These are phyloP conservation scores for Prunus padus DNA, from an alignment of 306 rosid genomes.

Conservation along the genomic window DNA sequence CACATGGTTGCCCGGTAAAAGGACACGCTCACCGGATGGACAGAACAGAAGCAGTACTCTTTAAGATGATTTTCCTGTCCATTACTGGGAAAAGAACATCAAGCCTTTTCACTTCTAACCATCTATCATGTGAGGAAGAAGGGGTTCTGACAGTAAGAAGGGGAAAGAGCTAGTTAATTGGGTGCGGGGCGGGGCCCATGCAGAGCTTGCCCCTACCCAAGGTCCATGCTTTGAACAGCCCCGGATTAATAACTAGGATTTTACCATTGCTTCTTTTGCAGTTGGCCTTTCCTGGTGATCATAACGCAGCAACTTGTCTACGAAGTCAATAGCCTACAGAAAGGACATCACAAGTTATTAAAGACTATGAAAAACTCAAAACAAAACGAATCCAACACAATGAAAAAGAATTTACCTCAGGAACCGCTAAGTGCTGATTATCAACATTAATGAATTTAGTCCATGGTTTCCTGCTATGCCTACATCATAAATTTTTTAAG, in stretches of 20 bases:
- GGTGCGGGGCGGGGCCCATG: neutral
- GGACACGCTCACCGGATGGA: too few relatives aligned
- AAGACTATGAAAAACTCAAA: conserved; percentile 2
- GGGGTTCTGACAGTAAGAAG: neutral
- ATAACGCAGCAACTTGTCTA: conserved; percentile 74
- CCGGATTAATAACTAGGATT: neutral
- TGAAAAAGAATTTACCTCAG: conserved; percentile 58
- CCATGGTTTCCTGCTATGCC: conserved; percentile 94
- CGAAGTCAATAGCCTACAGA: conserved; percentile 77
- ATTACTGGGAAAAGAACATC: neutral
- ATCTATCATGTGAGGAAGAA: neutral
- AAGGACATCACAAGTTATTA: conserved; percentile 10
- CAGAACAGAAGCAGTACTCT: neutral
- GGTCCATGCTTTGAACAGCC: neutral
- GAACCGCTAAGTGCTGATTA: conserved; percentile 80
- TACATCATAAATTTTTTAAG: conserved; percentile 20
- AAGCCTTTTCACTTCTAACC: neutral
- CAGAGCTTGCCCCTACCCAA: neutral
- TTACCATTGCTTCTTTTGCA: conserved; percentile 96
- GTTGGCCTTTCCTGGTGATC: conserved; percentile 97
- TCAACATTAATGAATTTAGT: conserved; percentile 71
- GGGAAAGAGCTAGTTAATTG: neutral
- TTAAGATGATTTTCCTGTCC: neutral
- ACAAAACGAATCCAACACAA: neutral
- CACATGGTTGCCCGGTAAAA: too few relatives aligned